Base-by-base conservation (phyloP, 2,329 filamentous ascomycete species). In the Fusarium sp. region DNA sequence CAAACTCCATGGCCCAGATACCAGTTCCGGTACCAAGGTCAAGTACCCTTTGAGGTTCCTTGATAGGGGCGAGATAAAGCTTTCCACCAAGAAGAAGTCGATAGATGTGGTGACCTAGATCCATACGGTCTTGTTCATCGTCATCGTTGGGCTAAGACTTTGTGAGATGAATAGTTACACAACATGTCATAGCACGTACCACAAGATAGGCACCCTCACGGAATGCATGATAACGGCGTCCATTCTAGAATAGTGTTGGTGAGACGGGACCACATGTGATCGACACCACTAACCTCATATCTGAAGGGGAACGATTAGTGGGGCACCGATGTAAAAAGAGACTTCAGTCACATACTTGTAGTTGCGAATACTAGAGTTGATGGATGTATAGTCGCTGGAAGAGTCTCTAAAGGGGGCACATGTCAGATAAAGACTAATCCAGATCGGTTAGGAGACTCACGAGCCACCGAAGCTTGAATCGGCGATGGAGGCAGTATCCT, bases 151-250 rank as follows among this genome's bases (percentile, higher is more conserved):
- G 65, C 65, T 67, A n/a, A 6, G 0, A 0, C 0, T 23, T 7
- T 10, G 13, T 18, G 23, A 13, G 44, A 10, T 7, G n/a, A 11
- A 18, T 5, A 11, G 8, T 18, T 20, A 25, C 9, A 6, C 3
- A 1, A 2, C 31, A 10, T 34, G 9, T 13, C 9, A 16, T 20
- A 7, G 6, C 7, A 33, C 54, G 13, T 58, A 65, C 62, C 1
- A 65, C 61, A 6, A 65, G 25, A 10, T 65, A 69, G 6, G 67
- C 42, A 9, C 67, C 67, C 16, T 69, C 67, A 1, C 69, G 67
- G 25, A 69, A 69, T 14, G 67, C 67, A 46, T 69, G 67, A 6
- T 69, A 69, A 4, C 67, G 67, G n/a, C 67, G 67, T 2, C 67
- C 67, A 16, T 69, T 62, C 67, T 69, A 36, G 2, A n/a, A 9